phyloP scores from a whole-genome alignment of 2,329 filamentous ascomycete genomes.

The Penicillium sp. region DNA sequence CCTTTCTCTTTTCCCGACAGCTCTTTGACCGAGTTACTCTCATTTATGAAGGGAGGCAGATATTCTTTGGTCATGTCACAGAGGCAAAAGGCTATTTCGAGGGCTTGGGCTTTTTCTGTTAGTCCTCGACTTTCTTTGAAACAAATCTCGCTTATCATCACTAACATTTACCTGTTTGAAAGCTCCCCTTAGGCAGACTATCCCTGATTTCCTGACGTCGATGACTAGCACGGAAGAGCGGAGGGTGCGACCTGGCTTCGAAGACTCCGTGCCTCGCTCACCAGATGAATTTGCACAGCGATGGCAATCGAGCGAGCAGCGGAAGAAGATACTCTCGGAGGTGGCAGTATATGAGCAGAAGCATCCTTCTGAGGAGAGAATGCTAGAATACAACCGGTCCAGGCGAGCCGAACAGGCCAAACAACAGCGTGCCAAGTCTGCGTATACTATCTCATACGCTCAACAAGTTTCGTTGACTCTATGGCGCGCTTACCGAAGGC shows the following conservation, averaged over 20 bases:
- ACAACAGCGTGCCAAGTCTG: neutral
- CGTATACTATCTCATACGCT: neutral
- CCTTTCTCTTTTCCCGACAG: neutral
- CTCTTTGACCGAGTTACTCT: conserved; percentile 71
- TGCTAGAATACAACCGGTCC: neutral
- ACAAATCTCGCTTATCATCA: too few species aligned
- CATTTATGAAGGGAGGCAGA: conserved; percentile 72
- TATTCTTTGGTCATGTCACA: conserved; percentile 68
- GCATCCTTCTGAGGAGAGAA: neutral
- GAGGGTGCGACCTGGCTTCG: neutral
- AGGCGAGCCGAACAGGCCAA: neutral
- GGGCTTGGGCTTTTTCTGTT: conserved; percentile 66
- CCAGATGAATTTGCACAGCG: neutral
- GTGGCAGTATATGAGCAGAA: neutral
- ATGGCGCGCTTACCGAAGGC: neutral
- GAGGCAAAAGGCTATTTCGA: conserved; percentile 68
- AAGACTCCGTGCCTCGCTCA: neutral
- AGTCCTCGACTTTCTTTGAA: neutral
- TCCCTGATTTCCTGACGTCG: neutral
- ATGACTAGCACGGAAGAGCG: neutral
- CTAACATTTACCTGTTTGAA: neutral
- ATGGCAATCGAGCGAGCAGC: neutral
- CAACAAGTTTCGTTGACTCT: neutral
- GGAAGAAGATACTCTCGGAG: neutral
- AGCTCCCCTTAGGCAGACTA: neutral